Percentiles rank a stretch among this genome's conserved stretches.
phyloP scores from a whole-genome alignment of 345 rosid species.

The Melaleuca alternifolia region DNA sequence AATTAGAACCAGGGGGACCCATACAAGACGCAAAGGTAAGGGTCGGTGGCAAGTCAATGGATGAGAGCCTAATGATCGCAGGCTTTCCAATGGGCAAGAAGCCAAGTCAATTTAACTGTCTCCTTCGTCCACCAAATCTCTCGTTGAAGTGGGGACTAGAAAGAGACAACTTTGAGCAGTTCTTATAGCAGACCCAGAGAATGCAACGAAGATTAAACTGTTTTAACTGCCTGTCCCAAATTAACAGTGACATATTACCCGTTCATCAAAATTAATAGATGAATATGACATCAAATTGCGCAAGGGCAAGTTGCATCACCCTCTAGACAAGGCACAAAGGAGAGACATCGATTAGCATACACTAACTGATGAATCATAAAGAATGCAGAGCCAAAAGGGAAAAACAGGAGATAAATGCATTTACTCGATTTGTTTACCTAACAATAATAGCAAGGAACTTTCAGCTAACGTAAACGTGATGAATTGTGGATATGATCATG shows the following conservation, averaged over 20 bases:
- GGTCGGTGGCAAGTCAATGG: neutral
- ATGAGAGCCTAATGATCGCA: neutral
- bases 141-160: neutral
- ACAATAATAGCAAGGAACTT: neutral
- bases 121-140: neutral
- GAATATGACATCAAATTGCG: neutral
- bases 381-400: neutral
- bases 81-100: neutral
- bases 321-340: neutral
- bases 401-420: neutral
- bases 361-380: neutral
- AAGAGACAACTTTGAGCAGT: neutral
- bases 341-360: neutral
- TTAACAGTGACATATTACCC: neutral
- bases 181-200: neutral
- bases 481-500: neutral
- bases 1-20: neutral
- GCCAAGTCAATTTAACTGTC: neutral
- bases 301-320: neutral
- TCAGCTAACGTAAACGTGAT: neutral
- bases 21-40: neutral
- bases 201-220: neutral
- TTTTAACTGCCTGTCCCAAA: neutral
- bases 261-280: neutral
- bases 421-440: neutral